Evolutionary conservation across 1,284 basidiomycete species (phyloP), one percentile per base, ranked within the genome.

Genomic region (Thecaphora thlaspeos): DNA sequence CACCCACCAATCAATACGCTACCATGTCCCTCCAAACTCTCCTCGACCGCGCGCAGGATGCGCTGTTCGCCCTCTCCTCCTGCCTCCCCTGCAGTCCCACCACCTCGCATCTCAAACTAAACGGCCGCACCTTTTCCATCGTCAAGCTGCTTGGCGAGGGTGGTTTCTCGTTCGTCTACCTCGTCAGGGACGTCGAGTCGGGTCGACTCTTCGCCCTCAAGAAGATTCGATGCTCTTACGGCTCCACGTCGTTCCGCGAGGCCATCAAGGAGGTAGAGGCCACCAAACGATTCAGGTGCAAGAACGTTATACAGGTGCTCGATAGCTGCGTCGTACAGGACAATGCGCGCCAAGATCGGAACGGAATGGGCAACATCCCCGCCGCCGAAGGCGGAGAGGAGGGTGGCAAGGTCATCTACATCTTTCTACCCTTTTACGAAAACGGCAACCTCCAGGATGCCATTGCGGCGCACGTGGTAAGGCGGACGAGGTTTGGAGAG

Each of bases 381-480:
- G 48, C 56, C 19, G 37, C 42, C 45, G 71, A 73, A 42, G 69
- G 68, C 34, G 55, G 61, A 11, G 61, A 26, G 1, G 61, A 54
- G 12, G 51, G 44, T 4, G 60, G 67, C 26, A 73, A 73, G 43
- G 60, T 73, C 17, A 70, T 77, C 45, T 76, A 77, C 46, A 55
- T 77, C 23, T 94, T 95, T 81, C 81, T 95, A 15, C 91, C 92
- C 0, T 82, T 90, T 40, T 94, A 91, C 81, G 87, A 88, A 81
- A 88, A 75, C 37, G 80, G 79, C 23, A 96, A 96, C 75, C 83
- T 98, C 17, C 95, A 98, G 83, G 92, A 98, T 75, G 87, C 87
- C 37, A 96, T 99, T 71, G 90, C 91, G 65, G 83, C 86, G 28
- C 87, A 94, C 72, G 84, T 88, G 8, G 87, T 93, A 42, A 90